Percentiles rank a stretch among this genome's conserved stretches.
These are phyloP conservation scores for Cyclostephanos tholiformis DNA, from an alignment of 108 stramenopile species.

Conservation along the genomic window DNA sequence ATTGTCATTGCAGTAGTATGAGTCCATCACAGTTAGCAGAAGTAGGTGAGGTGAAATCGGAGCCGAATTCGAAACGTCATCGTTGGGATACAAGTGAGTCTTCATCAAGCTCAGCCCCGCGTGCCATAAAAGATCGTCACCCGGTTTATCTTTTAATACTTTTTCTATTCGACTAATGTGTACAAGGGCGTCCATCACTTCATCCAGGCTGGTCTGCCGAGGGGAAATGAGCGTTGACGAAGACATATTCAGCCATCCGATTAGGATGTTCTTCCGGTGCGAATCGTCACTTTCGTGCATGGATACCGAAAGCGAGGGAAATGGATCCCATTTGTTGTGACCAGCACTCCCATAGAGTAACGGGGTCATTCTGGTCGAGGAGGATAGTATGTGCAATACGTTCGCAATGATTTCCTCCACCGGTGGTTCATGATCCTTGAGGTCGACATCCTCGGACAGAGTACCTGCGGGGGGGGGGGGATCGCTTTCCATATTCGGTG, in stretches of 20 bases:
- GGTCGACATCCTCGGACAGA: conserved; percentile 1
- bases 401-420: conserved; percentile 20
- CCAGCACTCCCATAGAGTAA: not conserved
- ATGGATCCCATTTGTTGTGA: conserved; percentile 5
- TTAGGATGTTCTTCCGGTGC: not conserved
- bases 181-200: conserved; percentile 1
- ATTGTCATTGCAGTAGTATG: conserved; percentile 23
- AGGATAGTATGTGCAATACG: conserved; percentile 16
- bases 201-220: not conserved
- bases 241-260: not conserved
- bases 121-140: conserved; percentile 10
- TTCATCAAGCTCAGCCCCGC: not conserved
- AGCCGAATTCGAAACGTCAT: not conserved
- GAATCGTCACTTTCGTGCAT: too few relatives aligned
- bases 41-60: conserved; percentile 28
- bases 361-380: conserved; percentile 11
- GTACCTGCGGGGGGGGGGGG: too few relatives aligned
- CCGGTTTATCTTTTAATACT: not conserved
- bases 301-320: not conserved
- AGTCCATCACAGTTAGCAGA: conserved; percentile 29
- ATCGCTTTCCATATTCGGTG: too few relatives aligned
- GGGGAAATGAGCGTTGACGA: not conserved
- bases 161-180: not conserved
- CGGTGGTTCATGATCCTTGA: not conserved
- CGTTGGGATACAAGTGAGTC: conserved; percentile 1